phyloP scores from a whole-genome alignment of 805 yeast genomes.

The Ogataea angusta region DNA sequence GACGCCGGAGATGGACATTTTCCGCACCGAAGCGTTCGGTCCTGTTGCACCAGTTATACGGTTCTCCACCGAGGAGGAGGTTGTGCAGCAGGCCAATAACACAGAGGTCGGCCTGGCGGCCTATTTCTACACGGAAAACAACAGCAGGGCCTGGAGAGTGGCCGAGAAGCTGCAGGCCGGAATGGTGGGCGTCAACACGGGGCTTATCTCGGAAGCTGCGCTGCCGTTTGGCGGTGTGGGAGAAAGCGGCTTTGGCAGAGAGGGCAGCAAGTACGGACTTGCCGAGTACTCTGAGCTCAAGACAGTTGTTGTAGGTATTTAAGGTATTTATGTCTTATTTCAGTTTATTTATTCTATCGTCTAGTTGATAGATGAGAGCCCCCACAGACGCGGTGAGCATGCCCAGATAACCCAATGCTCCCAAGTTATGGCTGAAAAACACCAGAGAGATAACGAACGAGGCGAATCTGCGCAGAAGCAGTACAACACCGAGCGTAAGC shows the following conservation, averaged over 20 bases:
- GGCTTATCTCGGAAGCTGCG: constrained; percentile 59
- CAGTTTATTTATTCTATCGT: background rate
- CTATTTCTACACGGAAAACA: constrained; percentile 58
- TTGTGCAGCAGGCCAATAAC: constrained; percentile 52
- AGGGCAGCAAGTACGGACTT: constrained; percentile 68
- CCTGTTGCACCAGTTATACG: constrained; percentile 68
- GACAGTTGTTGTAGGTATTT: constrained; percentile 48
- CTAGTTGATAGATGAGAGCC: constrained; percentile 42
- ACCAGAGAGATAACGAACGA: constrained; percentile 55
- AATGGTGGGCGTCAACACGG: constrained; percentile 78
- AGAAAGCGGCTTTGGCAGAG: constrained; percentile 75
- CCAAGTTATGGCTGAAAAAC: constrained; percentile 47
- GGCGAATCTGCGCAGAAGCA: constrained; percentile 58
- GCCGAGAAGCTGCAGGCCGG: constrained; percentile 67
- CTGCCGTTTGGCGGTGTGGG: constrained; percentile 72
- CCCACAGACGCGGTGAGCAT: constrained; percentile 52
- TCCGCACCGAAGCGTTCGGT: constrained; percentile 71
- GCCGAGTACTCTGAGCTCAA: constrained; percentile 67
- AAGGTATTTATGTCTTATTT: background rate
- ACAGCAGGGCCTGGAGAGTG: constrained; percentile 48
- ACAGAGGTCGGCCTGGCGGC: constrained; percentile 72
- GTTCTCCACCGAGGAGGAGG: constrained; percentile 56
- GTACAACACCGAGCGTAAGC: constrained; percentile 57
- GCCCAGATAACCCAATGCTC: constrained; percentile 42
- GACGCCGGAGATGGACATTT: constrained; percentile 52